Evolutionary conservation across 257 asterid species (phyloP).

Genomic region (Solanum corneliomulleri): DNA sequence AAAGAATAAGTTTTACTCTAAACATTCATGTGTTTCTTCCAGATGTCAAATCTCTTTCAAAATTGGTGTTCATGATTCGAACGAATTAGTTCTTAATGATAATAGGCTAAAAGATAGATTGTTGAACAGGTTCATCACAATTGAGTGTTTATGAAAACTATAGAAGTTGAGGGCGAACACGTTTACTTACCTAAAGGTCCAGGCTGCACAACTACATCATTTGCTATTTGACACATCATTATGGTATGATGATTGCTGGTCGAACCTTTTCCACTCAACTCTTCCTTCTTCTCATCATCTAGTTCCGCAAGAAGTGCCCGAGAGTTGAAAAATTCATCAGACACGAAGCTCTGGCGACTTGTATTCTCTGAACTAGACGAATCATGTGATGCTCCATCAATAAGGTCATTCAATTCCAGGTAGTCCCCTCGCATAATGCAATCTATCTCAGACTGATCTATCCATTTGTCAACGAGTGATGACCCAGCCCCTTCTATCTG

Average conservation of each 20-base stretch:
- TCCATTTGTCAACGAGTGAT: neutral
- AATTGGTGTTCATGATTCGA: neutral
- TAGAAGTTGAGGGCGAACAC: neutral
- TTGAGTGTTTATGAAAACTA: neutral
- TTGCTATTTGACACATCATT: slow-evolving; percentile 6
- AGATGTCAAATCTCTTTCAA: neutral
- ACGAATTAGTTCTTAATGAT: neutral
- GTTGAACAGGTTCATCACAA: neutral
- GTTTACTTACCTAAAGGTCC: slow-evolving; percentile 28
- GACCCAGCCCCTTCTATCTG: neutral
- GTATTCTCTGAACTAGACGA: slow-evolving; percentile 54
- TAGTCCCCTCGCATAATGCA: neutral
- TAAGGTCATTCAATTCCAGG: slow-evolving; percentile 46
- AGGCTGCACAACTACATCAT: slow-evolving; percentile 28
- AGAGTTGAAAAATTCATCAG: slow-evolving; percentile 49
- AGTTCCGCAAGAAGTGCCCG: slow-evolving; percentile 31
- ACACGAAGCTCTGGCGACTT: slow-evolving; percentile 35
- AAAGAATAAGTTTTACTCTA: neutral
- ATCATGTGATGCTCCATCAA: slow-evolving; percentile 19
- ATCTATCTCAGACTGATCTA: neutral
- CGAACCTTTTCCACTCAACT: slow-evolving; percentile 3
- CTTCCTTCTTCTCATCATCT: slow-evolving; percentile 16
- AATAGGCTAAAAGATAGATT: neutral
- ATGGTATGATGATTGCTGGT: slow-evolving; percentile 19
- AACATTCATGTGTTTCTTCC: neutral